Evolutionary conservation across 345 rosid species (phyloP).

Genomic region (Hibiscus tridactylites): DNA sequence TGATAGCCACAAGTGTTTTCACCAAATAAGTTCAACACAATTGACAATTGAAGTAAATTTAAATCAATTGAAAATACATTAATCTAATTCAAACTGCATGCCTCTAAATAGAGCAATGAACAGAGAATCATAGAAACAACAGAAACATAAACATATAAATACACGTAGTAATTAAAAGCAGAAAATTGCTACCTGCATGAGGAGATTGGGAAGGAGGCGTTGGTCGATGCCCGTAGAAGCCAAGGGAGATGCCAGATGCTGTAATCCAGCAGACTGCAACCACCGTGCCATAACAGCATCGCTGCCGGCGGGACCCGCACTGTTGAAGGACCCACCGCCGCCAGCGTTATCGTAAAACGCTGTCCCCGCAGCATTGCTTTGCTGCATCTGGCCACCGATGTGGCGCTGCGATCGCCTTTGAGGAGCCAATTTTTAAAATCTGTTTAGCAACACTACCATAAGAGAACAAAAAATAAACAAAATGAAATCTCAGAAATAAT

Average conservation of each 20-base stretch:
- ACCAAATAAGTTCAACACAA: background rate
- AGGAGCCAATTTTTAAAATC: conserved; percentile 97
- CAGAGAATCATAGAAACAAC: background rate
- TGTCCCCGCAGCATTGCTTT: conserved; percentile 76
- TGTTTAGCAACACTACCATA: conserved; percentile 39
- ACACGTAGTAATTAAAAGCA: background rate
- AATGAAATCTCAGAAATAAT: background rate
- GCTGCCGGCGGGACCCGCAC: conserved; percentile 24
- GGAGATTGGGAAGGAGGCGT: conserved; percentile 77
- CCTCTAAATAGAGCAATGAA: background rate
- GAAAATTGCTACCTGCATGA: conserved; percentile 59
- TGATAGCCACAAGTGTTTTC: background rate
- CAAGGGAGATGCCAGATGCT: conserved; percentile 98
- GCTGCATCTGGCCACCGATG: conserved; percentile 99
- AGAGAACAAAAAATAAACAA: background rate
- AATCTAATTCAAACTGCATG: background rate
- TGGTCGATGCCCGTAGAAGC: conserved; percentile 73
- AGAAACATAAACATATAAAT: background rate
- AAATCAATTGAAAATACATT: background rate
- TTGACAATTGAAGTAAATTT: background rate
- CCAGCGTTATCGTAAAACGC: conserved; percentile 57
- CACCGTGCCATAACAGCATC: conserved; percentile 99
- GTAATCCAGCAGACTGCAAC: conserved; percentile 98
- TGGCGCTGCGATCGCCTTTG: conserved; percentile 99
- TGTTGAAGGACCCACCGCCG: conserved; percentile 30